These are phyloP conservation scores for Suillus alpinus DNA, from an alignment of 768 basidiomycete species.

Conservation along the genomic window DNA sequence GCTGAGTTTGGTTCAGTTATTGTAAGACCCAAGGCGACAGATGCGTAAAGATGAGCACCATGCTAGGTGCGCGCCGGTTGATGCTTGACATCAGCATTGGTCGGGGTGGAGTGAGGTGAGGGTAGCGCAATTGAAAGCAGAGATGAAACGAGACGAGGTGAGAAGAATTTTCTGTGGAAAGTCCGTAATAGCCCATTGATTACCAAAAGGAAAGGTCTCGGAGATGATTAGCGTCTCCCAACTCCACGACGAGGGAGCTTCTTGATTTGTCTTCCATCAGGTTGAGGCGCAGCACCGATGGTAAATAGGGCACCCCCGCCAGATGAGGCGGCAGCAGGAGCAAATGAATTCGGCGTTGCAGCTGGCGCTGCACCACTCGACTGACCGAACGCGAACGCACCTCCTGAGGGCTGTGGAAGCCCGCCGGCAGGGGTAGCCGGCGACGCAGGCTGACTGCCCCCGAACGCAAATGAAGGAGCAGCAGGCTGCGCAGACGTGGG, in stretches of 20 bases:
- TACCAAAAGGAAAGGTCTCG: constrained; percentile 8
- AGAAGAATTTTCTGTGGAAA: neutral
- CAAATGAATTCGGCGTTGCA: constrained; percentile 45
- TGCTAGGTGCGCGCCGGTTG: constrained; percentile 12
- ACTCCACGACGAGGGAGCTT: constrained; percentile 48
- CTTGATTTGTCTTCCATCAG: constrained; percentile 45
- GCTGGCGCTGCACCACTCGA: constrained; percentile 35
- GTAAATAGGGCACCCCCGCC: constrained; percentile 46
- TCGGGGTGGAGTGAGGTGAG: constrained; percentile 1
- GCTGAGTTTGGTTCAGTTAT: neutral
- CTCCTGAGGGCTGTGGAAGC: constrained; percentile 32
- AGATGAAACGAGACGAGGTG: constrained; percentile 1
- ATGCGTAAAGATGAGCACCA: constrained; percentile 5
- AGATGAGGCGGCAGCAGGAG: constrained; percentile 33
- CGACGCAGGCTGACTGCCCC: constrained; percentile 55
- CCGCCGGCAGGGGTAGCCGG: constrained; percentile 41
- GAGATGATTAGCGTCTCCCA: constrained; percentile 19
- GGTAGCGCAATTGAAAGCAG: constrained; percentile 20
- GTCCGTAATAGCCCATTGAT: neutral
- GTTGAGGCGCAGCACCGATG: constrained; percentile 50
- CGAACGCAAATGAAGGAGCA: constrained; percentile 47
- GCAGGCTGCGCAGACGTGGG: constrained; percentile 35
- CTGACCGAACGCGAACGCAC: constrained; percentile 39
- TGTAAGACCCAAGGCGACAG: constrained; percentile 4
- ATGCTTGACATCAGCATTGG: constrained; percentile 26